Evolutionary conservation across 768 basidiomycete genomes (phyloP).

Genomic region (Gloeophyllum trabeum): DNA sequence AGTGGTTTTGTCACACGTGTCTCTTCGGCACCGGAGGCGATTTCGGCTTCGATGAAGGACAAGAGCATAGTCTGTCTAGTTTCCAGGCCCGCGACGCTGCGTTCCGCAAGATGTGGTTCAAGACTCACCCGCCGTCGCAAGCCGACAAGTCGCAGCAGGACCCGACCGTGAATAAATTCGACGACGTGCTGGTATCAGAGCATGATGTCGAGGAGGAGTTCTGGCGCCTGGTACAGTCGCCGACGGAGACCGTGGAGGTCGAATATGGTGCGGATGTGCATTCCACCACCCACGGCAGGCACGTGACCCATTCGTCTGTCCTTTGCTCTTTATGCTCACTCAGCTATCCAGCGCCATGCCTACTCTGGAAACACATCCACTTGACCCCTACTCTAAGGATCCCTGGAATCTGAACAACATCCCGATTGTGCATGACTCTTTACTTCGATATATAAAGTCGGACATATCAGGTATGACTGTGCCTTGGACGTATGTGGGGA

Average conservation of each 20-base stretch:
- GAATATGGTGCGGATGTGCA: constrained; percentile 99
- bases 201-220: constrained; percentile 91
- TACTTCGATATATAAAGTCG: constrained; percentile 94
- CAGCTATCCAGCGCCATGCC: constrained; percentile 70
- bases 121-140: constrained; percentile 50
- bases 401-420: constrained; percentile 98
- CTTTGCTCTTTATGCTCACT: constrained; percentile 2
- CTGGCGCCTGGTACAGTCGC: constrained; percentile 90
- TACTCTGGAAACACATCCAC: constrained; percentile 86
- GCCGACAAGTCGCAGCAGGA: constrained; percentile 27
- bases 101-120: constrained; percentile 86
- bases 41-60: constrained; percentile 96
- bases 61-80: constrained; percentile 85
- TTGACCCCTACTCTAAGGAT: constrained; percentile 79
- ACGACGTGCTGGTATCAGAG: constrained; percentile 66
- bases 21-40: constrained; percentile 87
- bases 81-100: constrained; percentile 88
- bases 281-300: constrained; percentile 97
- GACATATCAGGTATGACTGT: constrained; percentile 99
- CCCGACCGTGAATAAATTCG: constrained; percentile 42
- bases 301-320: constrained; percentile 16
- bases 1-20: constrained; percentile 95
- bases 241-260: constrained; percentile 87
- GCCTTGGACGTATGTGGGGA: constrained; percentile 98
- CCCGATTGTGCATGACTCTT: constrained; percentile 84